Evolutionary conservation across 306 rosid genomes (phyloP).

Genomic region (Abrus precatorius): DNA sequence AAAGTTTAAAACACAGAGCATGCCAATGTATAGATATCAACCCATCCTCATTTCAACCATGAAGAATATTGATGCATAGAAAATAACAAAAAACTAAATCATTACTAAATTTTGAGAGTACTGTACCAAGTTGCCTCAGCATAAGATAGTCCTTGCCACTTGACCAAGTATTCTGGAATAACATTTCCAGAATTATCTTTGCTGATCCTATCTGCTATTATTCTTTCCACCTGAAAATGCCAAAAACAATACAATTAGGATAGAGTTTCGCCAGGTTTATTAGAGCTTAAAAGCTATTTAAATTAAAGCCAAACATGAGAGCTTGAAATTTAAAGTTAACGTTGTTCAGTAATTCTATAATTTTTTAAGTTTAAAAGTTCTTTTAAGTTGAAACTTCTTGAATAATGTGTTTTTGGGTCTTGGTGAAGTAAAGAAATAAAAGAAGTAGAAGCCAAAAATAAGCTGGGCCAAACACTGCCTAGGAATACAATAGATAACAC

Average conservation of each 20-base stretch:
- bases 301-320: too few species aligned
- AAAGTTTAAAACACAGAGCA: conserved; percentile 28
- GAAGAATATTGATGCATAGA: neutral
- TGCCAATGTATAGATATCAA: conserved; percentile 23
- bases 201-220: conserved; percentile 87
- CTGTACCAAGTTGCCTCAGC: conserved; percentile 97
- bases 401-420: too few species aligned
- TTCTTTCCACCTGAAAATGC: conserved; percentile 83
- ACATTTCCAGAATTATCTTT: conserved; percentile 82
- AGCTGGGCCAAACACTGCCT: too few species aligned
- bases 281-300: too few species aligned
- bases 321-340: too few species aligned
- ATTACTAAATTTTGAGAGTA: conserved; percentile 39
- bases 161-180: conserved; percentile 90
- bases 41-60: conserved; percentile 35
- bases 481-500: neutral
- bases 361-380: too few species aligned
- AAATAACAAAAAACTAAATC: conserved; percentile 35
- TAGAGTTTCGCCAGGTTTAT: too few species aligned
- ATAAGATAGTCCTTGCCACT: conserved; percentile 99
- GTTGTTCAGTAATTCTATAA: too few species aligned
- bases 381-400: too few species aligned
- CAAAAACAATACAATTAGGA: conserved; percentile 40
- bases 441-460: too few species aligned
- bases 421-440: too few species aligned